These are phyloP conservation scores for Pterocarpus macrocarpus DNA, from an alignment of 306 rosid genomes.

Conservation along the genomic window DNA sequence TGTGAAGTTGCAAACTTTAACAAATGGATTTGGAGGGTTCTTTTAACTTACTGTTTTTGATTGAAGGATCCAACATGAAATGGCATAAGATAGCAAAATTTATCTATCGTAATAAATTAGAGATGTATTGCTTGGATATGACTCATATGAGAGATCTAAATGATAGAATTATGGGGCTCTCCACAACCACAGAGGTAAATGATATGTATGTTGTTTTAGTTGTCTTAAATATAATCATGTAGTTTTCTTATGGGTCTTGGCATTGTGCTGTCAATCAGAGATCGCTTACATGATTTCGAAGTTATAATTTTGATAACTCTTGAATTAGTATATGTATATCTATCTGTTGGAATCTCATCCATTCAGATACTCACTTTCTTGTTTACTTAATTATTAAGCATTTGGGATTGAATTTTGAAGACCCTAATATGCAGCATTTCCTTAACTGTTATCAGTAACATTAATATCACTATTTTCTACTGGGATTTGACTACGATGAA, in stretches of 20 bases:
- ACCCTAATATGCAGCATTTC: conserved; percentile 20
- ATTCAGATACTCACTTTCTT: conserved; percentile 16
- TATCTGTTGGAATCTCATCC: neutral
- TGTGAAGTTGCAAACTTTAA: conserved; percentile 42
- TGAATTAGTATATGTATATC: neutral
- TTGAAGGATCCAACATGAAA: conserved; percentile 23
- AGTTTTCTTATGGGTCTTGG: neutral
- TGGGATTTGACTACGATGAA: neutral
- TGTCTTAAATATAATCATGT: conserved; percentile 7
- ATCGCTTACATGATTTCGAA: neutral
- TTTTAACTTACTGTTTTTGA: conserved; percentile 20
- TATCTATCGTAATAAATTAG: neutral
- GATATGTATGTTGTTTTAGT: neutral
- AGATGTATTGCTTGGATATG: neutral
- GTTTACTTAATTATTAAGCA: conserved; percentile 25
- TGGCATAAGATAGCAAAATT: neutral
- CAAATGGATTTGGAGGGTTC: conserved; percentile 8
- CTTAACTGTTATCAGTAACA: neutral
- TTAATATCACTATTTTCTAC: conserved; percentile 2
- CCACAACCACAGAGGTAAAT: neutral
- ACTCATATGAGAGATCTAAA: conserved; percentile 24
- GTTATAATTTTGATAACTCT: conserved; percentile 23
- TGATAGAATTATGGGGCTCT: conserved; percentile 1
- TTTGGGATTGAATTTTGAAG: conserved; percentile 10
- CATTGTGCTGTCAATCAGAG: neutral